Evolutionary conservation across 495 filamentous ascomycete species (phyloP).

Genomic region (Penicillium paxilli): DNA sequence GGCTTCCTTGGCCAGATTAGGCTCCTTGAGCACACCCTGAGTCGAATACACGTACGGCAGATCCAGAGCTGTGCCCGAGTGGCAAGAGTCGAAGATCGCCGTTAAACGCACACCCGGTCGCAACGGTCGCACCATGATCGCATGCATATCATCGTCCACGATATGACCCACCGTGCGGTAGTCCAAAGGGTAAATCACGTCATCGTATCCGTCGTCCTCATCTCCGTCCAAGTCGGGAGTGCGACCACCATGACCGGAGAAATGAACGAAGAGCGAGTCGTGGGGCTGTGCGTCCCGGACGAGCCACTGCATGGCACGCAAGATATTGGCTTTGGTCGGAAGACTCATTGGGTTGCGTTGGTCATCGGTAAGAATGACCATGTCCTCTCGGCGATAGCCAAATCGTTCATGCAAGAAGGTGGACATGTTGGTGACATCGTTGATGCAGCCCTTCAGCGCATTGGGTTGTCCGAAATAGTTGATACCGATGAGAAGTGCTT

Average conservation of each 20-base stretch:
- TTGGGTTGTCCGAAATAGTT: constrained; percentile 94
- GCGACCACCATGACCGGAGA: constrained; percentile 95
- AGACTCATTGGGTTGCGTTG: constrained; percentile 93
- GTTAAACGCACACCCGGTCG: constrained; percentile 85
- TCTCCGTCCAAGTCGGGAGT: constrained; percentile 95
- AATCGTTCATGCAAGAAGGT: constrained; percentile 80
- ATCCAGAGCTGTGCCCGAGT: constrained; percentile 93
- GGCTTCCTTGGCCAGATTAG: constrained; percentile 95
- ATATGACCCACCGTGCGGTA: constrained; percentile 89
- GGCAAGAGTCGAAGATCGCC: constrained; percentile 97
- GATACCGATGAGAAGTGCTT: constrained; percentile 93
- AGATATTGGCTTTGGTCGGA: constrained; percentile 90
- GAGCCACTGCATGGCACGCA: constrained; percentile 97
- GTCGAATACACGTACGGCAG: constrained; percentile 97
- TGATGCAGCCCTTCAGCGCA: constrained; percentile 90
- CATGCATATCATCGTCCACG: constrained; percentile 97
- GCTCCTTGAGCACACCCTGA: constrained; percentile 92
- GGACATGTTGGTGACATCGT: constrained; percentile 98
- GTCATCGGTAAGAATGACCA: constrained; percentile 97
- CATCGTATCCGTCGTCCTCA: constrained; percentile 93
- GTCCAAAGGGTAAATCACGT: constrained; percentile 97
- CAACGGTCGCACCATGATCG: constrained; percentile 90
- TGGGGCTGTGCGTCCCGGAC: constrained; percentile 94
- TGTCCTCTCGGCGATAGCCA: constrained; percentile 91
- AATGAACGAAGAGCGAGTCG: constrained; percentile 96